A percentile compares a stretch with the other conserved stretches of the same genome.
phyloP scores from a whole-genome alignment of 2,329 filamentous ascomycete genomes.

The Colletotrichum echinochloae region DNA sequence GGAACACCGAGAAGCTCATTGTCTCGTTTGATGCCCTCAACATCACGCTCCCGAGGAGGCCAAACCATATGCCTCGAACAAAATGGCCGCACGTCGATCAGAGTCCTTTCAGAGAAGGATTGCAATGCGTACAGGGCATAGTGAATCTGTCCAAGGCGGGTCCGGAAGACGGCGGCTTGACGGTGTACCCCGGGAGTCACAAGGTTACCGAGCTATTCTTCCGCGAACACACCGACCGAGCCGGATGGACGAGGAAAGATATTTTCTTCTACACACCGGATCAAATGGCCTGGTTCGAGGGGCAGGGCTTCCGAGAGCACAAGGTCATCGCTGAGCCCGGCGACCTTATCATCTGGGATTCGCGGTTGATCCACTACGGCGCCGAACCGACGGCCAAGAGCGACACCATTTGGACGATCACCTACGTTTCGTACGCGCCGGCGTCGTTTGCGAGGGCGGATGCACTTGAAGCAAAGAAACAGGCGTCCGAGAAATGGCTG shows the following conservation, averaged over 20 bases:
- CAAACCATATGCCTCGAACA: conserved; percentile 6
- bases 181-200: conserved; percentile 31
- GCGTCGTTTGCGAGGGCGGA: conserved; percentile 49
- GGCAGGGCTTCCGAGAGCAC: conserved; percentile 47
- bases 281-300: conserved; percentile 46
- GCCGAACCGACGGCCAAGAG: conserved; percentile 43
- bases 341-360: conserved; percentile 53
- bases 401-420: conserved; percentile 49
- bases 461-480: conserved; percentile 37
- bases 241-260: conserved; percentile 18
- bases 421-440: conserved; percentile 53
- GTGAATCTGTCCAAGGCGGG: conserved; percentile 44
- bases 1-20: conserved; percentile 55
- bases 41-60: conserved; percentile 51
- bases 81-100: conserved; percentile 50
- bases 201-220: conserved; percentile 26
- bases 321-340: conserved; percentile 51
- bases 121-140: conserved; percentile 48
- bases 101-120: conserved; percentile 44
- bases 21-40: conserved; percentile 61
- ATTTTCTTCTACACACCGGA: background rate
- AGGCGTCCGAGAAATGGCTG: conserved; percentile 44
- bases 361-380: conserved; percentile 50
- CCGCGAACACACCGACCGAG: conserved; percentile 5
- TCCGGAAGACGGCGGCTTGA: conserved; percentile 40